These are phyloP conservation scores for Drechslera avenae DNA, from an alignment of 2,329 filamentous ascomycete species.

Conservation along the genomic window DNA sequence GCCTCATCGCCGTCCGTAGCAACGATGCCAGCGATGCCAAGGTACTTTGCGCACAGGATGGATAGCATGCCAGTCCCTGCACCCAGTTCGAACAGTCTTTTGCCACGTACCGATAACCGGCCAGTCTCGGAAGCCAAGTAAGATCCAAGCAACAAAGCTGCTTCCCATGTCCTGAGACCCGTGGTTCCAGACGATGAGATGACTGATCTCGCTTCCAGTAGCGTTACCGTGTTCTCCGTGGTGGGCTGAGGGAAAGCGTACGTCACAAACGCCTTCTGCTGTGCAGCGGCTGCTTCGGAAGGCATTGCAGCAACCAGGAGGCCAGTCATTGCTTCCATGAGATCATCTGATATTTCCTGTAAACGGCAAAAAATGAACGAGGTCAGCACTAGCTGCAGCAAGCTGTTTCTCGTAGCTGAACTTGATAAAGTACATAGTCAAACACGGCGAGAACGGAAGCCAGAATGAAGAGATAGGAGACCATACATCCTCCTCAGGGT, in stretches of 20 bases:
- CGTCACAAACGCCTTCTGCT: conserved; percentile 76
- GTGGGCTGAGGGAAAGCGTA: conserved; percentile 57
- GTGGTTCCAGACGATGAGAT: conserved; percentile 75
- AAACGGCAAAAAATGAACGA: conserved; percentile 23
- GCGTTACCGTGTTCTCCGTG: conserved; percentile 56
- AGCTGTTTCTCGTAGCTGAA: not conserved
- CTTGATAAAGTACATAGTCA: not conserved
- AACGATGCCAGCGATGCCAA: conserved; percentile 64
- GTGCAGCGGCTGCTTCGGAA: conserved; percentile 68
- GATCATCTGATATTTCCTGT: conserved; percentile 82
- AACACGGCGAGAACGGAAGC: conserved; percentile 7
- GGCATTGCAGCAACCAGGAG: conserved; percentile 68
- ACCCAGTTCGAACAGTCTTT: conserved; percentile 72
- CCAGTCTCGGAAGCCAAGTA: conserved; percentile 61
- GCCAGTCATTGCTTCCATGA: conserved; percentile 71
- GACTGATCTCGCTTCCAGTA: conserved; percentile 71
- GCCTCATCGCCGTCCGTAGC: conserved; percentile 77
- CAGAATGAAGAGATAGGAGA: conserved; percentile 31
- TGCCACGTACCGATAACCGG: conserved; percentile 56
- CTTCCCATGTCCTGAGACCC: conserved; percentile 81
- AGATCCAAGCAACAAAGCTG: conserved; percentile 72
- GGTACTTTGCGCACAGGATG: conserved; percentile 71
- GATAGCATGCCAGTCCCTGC: conserved; percentile 78
- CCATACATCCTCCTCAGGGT: conserved; percentile 89
- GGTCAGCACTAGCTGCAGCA: conserved; percentile 28